A percentile compares a stretch with the other conserved stretches of the same genome.
Conservation (phyloP, 768 basidiomycete species). For the Pluteus cervinus region DNA sequence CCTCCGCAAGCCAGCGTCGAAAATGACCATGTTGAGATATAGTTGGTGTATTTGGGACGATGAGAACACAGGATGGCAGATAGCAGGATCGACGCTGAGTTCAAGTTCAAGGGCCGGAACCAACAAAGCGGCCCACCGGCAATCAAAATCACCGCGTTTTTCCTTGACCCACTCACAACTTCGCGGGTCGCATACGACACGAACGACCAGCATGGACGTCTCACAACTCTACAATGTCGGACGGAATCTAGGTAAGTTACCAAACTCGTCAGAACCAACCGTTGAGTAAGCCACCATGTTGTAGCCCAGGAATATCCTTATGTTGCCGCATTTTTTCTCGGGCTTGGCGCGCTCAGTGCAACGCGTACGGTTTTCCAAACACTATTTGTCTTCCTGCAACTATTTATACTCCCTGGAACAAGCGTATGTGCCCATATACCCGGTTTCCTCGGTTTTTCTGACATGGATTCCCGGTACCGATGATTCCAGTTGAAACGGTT, state of each 20-base stretch:
- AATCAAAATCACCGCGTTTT: no score
- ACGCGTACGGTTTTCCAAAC: constrained; percentile 53
- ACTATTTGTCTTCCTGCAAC: constrained; percentile 60
- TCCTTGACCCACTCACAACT: no score
- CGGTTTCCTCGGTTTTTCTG: not conserved
- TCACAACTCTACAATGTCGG: constrained; percentile 11
- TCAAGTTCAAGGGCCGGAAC: no score
- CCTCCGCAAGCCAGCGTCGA: no score
- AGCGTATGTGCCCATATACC: constrained; percentile 37
- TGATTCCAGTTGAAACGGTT: constrained; percentile 64
- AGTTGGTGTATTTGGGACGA: no score
- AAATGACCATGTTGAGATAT: no score
- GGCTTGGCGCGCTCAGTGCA: constrained; percentile 50
- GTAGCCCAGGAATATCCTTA: constrained; percentile 28
- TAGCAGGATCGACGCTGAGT: no score
- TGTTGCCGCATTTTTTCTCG: constrained; percentile 23
- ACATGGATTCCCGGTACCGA: constrained; percentile 1
- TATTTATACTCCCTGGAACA: constrained; percentile 64
- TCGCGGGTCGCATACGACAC: no score
- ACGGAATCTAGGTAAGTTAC: constrained; percentile 10
- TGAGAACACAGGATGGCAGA: no score
- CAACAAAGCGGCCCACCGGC: no score
- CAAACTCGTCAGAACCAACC: no score
- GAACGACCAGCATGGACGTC: constrained; percentile 13
- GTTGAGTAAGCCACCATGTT: no score